Conservation (phyloP, 2,329 filamentous ascomycete genomes). For the Ceratocystis eucalypticola region DNA sequence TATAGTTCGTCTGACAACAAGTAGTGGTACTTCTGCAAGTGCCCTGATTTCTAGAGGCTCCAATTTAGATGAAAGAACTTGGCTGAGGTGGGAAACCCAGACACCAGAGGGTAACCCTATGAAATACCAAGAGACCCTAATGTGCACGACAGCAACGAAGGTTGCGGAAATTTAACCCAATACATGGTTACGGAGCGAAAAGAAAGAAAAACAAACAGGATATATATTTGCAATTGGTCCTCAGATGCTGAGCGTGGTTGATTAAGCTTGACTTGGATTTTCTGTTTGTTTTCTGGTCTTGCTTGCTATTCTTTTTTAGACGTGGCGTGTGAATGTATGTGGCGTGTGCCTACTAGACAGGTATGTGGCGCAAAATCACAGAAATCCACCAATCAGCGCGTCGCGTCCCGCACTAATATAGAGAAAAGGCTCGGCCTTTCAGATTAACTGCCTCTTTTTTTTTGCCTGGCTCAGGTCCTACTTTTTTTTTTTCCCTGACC, state of each 20-base stretch:
- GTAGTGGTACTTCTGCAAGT: not conserved
- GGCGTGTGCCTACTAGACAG: not conserved
- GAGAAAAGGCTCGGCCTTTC: no score
- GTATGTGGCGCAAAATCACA: not conserved
- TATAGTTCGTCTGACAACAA: no score
- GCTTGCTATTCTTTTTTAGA: not conserved
- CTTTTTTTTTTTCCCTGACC: constrained; percentile 15
- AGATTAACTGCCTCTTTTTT: constrained; percentile 3
- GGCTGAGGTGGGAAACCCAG: not conserved
- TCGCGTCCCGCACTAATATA: not conserved
- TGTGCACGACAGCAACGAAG: no score
- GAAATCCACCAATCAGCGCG: constrained; percentile 18
- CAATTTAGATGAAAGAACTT: not conserved
- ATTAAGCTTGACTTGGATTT: not conserved
- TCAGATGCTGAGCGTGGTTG: not conserved
- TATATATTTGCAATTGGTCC: no score
- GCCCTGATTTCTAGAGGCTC: not conserved
- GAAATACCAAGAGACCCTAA: no score
- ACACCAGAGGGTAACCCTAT: no score
- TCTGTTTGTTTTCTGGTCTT: no score
- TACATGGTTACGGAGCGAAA: no score
- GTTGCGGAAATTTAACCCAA: no score
- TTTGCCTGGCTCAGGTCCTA: not conserved
- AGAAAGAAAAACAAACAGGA: no score
- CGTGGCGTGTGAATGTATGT: not conserved